phyloP scores from a whole-genome alignment of 2,329 filamentous ascomycete genomes.

The Sordariomycetes sp. region DNA sequence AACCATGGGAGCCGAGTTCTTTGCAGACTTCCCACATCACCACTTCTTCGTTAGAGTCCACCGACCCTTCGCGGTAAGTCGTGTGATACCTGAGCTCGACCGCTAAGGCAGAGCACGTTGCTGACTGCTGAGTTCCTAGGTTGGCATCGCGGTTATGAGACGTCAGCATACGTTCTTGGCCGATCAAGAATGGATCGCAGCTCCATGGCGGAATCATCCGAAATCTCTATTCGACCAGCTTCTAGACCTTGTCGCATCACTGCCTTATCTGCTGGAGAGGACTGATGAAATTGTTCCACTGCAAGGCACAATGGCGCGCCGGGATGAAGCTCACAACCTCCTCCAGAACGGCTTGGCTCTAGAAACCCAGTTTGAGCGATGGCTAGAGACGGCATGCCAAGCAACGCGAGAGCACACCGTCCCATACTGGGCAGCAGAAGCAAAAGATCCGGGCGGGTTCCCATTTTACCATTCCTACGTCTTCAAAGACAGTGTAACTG shows the following conservation, averaged over 20 bases:
- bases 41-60: constrained; percentile 49
- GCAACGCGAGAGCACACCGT: constrained; percentile 8
- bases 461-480: constrained; percentile 35
- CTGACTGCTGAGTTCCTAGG: constrained; percentile 18
- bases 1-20: constrained; percentile 31
- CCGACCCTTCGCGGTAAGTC: constrained; percentile 40
- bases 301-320: constrained; percentile 29
- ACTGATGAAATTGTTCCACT: constrained; percentile 31
- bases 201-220: constrained; percentile 42
- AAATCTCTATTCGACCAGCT: constrained; percentile 42
- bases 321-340: constrained; percentile 36
- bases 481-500: constrained; percentile 33
- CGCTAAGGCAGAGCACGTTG: background rate
- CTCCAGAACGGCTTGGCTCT: constrained; percentile 36
- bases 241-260: constrained; percentile 37
- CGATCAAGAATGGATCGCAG: constrained; percentile 37
- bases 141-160: constrained; percentile 37
- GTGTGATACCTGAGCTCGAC: too few species aligned
- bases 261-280: constrained; percentile 37
- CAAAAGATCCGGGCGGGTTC: constrained; percentile 15
- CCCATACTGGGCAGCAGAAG: constrained; percentile 29
- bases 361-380: constrained; percentile 37
- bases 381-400: constrained; percentile 28
- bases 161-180: constrained; percentile 42
- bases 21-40: constrained; percentile 43